Evolutionary conservation across 2,329 filamentous ascomycete species (phyloP), one percentile per base, ranked within the genome.

Genomic region (Fonsecaea multimorphosa): DNA sequence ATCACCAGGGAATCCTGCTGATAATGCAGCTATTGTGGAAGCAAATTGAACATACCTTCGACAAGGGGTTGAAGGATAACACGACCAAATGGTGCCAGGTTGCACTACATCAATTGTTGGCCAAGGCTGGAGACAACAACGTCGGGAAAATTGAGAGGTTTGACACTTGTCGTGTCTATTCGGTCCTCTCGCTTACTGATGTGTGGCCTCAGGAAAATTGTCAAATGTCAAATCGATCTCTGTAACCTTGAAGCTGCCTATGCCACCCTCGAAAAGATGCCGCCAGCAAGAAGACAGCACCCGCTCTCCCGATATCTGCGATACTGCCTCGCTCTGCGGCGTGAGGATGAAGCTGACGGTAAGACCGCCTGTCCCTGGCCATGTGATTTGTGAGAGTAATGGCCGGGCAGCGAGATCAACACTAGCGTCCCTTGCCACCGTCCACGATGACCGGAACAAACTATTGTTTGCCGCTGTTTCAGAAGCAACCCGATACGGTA

Each of bases 381-480:
- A 32, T 27, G 31, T 2, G 29, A 44, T 36, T 8, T 32, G 11
- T 12, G 49, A 51, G 19, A 34, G 31, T 61, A 44, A 61, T 27
- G 14, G 4, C 4, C 27, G 24, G n/a, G 8, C 49, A 70, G 68
- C 38, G 46, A 46, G 49, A 54, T 66, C 63, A 2, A 61, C 66
- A 16, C 57, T 68, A 7, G 58, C 31, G 7, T 65, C 68, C n/a
- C 57, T 70, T 12, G 64, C 66, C n/a, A 40, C 49, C 3, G 34
- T 57, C n/a, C 68, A 68, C 31, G 65, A 64, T 49, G 75, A 80
- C 0, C 82, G 84, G 24, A 84, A 88, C 22, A 86, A 87, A 14
- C 85, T 92, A 51, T 81, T 97, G 0, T 92, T 93, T 69, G 91
- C 92, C 0, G 97, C 93, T 72, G 86, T 92, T 24, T 79, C 92